Evolutionary conservation across 805 yeast genomes (phyloP).

Genomic region (Wickerhamomyces subpelliculosus): DNA sequence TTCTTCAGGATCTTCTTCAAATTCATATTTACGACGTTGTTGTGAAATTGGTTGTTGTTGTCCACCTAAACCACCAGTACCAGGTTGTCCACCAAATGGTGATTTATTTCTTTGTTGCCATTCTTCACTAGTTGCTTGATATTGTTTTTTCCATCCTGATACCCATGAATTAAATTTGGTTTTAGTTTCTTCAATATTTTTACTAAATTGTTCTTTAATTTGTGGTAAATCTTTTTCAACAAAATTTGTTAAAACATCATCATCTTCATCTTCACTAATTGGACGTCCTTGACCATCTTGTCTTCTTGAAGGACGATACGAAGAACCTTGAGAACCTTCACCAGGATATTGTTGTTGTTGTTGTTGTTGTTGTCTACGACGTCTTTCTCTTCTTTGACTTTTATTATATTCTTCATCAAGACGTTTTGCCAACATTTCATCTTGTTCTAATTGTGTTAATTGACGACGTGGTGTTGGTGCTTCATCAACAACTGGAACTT

Average conservation of each 20-base stretch:
- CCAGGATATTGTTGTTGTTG: constrained; percentile 17
- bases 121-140: constrained; percentile 2
- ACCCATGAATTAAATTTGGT: constrained; percentile 69
- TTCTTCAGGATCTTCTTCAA: constrained; percentile 51
- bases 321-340: not conserved
- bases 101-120: not conserved
- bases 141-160: constrained; percentile 21
- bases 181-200: constrained; percentile 77
- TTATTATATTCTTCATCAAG: constrained; percentile 59
- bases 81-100: not conserved
- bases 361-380: constrained; percentile 22
- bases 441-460: constrained; percentile 50
- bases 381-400: constrained; percentile 13
- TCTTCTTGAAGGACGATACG: constrained; percentile 5
- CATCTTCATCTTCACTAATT: constrained; percentile 33
- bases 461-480: constrained; percentile 21
- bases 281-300: constrained; percentile 8
- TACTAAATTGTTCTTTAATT: constrained; percentile 58
- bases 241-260: constrained; percentile 49
- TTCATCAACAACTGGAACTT: constrained; percentile 23
- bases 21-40: constrained; percentile 22
- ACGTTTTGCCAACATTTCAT: constrained; percentile 76
- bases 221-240: constrained; percentile 50
- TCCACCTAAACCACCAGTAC: constrained; percentile 5
- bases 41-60: constrained; percentile 13